A percentile compares a stretch with the other conserved stretches of the same genome.
phyloP scores from a whole-genome alignment of 129 eudicot species.

The Glebionis coronaria region DNA sequence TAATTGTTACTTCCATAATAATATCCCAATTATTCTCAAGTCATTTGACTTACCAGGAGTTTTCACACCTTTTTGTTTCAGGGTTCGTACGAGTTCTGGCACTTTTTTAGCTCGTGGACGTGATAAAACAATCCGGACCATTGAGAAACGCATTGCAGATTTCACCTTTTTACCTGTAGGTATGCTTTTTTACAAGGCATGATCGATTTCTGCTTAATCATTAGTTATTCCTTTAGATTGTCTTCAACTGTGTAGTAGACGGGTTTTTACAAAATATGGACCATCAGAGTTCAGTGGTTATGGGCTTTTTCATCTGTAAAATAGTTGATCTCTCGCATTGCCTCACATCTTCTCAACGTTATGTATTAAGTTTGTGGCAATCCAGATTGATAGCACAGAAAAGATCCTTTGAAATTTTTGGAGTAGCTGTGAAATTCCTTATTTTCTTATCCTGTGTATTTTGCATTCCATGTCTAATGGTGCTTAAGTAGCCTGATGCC shows the following conservation, averaged over 20 bases:
- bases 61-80: conserved; percentile 30
- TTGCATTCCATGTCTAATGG: too few species aligned
- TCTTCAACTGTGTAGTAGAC: neutral
- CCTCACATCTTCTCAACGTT: neutral
- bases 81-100: conserved; percentile 98
- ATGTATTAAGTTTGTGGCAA: conserved; percentile 9
- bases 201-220: conserved; percentile 7
- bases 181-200: conserved; percentile 34
- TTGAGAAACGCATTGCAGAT: conserved; percentile 97
- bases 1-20: neutral
- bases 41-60: neutral
- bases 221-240: conserved; percentile 4
- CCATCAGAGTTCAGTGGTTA: neutral
- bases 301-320: conserved; percentile 4
- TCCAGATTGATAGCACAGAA: neutral
- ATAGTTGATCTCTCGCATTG: neutral
- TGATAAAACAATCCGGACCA: conserved; percentile 62
- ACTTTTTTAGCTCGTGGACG: conserved; percentile 92
- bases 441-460: neutral
- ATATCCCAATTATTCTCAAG: neutral
- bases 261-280: too few species aligned
- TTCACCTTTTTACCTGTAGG: conserved; percentile 92
- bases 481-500: conserved; percentile 1
- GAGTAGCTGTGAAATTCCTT: neutral
- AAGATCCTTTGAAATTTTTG: conserved; percentile 4